Evolutionary conservation across 2,329 filamentous ascomycete species (phyloP), one percentile per base, ranked within the genome.

Genomic region (Tolypocladium cylindrosporum): DNA sequence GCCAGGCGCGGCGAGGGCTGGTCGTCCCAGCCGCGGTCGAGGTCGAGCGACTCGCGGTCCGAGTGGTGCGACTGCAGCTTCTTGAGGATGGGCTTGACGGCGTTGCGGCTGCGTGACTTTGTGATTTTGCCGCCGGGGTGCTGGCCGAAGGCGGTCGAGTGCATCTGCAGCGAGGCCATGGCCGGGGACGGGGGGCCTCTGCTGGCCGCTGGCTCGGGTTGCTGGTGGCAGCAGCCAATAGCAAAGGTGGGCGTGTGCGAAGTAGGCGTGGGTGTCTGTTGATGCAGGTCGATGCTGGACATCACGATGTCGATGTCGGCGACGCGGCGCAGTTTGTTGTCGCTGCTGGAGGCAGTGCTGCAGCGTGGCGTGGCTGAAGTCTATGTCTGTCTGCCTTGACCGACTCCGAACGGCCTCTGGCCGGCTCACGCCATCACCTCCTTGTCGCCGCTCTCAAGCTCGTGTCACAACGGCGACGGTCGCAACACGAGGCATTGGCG

Each of bases 11-110:
- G 59, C 11, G 62, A 61, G 39, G 66, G 66, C 64, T 83, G 80
- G 60, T 85, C 82, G 48, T 82, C 79, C 77, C 81, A 83, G 24
- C 77, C 75, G 51, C 83, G 79, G 67, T 86, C 80, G 61, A 87
- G 69, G 64, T 87, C 84, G 60, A 86, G 70, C 52, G 84, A 86
- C 65, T 78, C 84, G 73, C 84, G 85, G 62, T 84, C 82, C 63
- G 81, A 84, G 54, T 79, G 75, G 43, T 63, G 63, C 13, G 70
- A 68, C 56, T 73, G 71, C 60, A 80, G 68, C 68, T 85, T 86
- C 69, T 84, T 85, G 56, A 87, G 72, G 51, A 86, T 85, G 11
- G 84, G 84, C 70, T 85, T 86, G 62, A 84, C 80, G 59, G 75
- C 74, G 59, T 73, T 73, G 63, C 77, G 78, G 56, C 71, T 70